Evolutionary conservation across 176 grass and related monocot genomes (phyloP), one percentile per base, ranked within the genome.

Genomic region (Oryza glumipatula): DNA sequence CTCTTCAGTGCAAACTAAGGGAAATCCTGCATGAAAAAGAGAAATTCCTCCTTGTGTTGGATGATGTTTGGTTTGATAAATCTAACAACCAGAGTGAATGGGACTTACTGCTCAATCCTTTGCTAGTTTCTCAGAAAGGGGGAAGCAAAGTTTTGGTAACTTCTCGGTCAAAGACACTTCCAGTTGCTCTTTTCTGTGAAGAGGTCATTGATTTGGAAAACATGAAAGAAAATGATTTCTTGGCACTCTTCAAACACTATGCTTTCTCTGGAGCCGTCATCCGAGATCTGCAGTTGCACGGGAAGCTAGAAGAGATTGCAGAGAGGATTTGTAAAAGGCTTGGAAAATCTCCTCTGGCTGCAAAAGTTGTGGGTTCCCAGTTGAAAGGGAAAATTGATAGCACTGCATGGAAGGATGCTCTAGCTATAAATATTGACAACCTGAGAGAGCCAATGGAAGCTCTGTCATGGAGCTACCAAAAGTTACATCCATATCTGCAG

Each of bases 391-490:
- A 46, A 48, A 64, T 5, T 1, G 0, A 72, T 65, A 11, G 39
- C 0, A 0, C 1, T 4, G 5, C 6, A 22, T 88, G 86, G 79
- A 73, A 11, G 5, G n/a, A 1, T 38, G 68, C 73, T 2, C n/a
- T 88, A 4, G 33, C 21, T 0, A 46, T 46, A 46, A 46, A 11
- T 1, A 15, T 44, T 3, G 7, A 61, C 1, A 23, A 69, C 0
- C 11, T 82, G 6, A 24, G 21, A 1, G 85, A 76, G 1, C 65
- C 79, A 1, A 70, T 0, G 33, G 63, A 3, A 5, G 6, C 65
- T 70, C 63, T 88, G 11, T 0, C 76, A 8, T 88, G 86, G 86
- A 88, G 86, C 35, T 87, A 76, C 5, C 11, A 70, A 15, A 76
- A 72, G 26, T 77, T 88, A 41, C 17, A 82, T 73, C 39, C 65